phyloP scores from a whole-genome alignment of 495 filamentous ascomycete species.

The Achaetomiella virescens region DNA sequence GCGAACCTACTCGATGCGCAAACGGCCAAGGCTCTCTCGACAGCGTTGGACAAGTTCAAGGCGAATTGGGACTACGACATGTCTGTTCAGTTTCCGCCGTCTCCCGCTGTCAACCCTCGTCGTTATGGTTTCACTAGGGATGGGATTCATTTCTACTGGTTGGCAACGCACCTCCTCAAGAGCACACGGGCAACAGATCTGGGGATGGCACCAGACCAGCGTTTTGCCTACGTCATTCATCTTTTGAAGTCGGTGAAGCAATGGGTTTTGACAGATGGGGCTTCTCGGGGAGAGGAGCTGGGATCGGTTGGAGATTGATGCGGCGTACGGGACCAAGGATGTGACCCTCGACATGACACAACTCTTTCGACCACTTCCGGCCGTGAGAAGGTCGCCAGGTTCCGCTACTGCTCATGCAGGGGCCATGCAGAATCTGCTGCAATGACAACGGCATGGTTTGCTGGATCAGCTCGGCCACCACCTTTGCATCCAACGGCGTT shows the following conservation, averaged over 20 bases:
- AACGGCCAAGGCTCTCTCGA: conserved; percentile 33
- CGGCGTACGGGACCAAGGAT: conserved; percentile 52
- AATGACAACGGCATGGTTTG: conserved; percentile 19
- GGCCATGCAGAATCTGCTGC: conserved; percentile 15
- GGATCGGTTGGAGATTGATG: conserved; percentile 55
- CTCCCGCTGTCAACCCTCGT: conserved; percentile 31
- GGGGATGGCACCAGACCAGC: conserved; percentile 46
- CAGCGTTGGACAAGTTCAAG: conserved; percentile 59
- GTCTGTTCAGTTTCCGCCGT: conserved; percentile 52
- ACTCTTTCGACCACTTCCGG: conserved; percentile 50
- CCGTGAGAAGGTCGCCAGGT: conserved; percentile 27
- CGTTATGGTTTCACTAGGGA: conserved; percentile 60
- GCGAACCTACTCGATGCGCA: conserved; percentile 25
- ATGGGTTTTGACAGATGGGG: conserved; percentile 48
- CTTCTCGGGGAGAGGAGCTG: conserved; percentile 47
- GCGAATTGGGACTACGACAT: conserved; percentile 59
- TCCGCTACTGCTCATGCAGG: conserved; percentile 27
- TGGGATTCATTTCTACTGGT: conserved; percentile 60
- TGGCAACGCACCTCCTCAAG: conserved; percentile 50
- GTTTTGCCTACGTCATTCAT: conserved; percentile 52
- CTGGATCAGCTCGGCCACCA: conserved; percentile 8
- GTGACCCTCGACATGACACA: conserved; percentile 62
- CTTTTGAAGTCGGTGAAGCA: conserved; percentile 51
- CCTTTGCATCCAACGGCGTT: conserved; percentile 28
- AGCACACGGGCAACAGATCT: conserved; percentile 40